phyloP scores from a whole-genome alignment of 768 basidiomycete genomes.

The Pulveroboletus sp. region DNA sequence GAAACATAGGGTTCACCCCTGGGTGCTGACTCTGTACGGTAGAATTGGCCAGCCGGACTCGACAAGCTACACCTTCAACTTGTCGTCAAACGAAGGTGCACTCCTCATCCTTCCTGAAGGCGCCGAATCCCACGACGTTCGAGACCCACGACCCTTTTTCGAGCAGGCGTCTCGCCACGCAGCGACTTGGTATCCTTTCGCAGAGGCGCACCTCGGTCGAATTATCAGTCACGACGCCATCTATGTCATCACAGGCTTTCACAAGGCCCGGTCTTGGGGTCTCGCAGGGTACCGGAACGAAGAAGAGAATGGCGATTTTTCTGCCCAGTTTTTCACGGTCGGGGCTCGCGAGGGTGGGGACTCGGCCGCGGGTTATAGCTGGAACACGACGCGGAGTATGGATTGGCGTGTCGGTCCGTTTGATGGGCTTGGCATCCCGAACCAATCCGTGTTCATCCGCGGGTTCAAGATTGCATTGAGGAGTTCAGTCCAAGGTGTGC shows the following conservation, averaged over 20 bases:
- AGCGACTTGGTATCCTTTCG: constrained; percentile 30
- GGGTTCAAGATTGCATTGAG: constrained; percentile 21
- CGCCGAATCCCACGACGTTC: constrained; percentile 23
- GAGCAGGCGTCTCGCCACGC: constrained; percentile 26
- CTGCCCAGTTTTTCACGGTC: constrained; percentile 13
- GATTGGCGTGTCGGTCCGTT: constrained; percentile 17
- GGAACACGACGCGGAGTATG: constrained; percentile 18
- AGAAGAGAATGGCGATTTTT: not conserved
- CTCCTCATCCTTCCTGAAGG: constrained; percentile 34
- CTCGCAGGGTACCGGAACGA: constrained; percentile 21
- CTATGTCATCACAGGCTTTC: constrained; percentile 31
- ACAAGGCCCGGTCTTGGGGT: constrained; percentile 29
- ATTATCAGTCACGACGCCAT: constrained; percentile 28
- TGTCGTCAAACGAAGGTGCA: constrained; percentile 27
- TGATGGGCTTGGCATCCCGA: not conserved
- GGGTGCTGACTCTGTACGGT: not conserved
- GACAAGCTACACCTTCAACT: constrained; percentile 9
- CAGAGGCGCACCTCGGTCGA: constrained; percentile 23
- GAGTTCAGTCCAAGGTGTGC: constrained; percentile 5
- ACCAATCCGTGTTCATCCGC: constrained; percentile 26
- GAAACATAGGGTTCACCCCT: not conserved
- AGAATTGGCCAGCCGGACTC: constrained; percentile 4
- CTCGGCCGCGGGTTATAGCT: constrained; percentile 7
- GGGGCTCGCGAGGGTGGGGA: not conserved
- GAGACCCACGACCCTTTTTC: constrained; percentile 22